Evolutionary conservation across 177 flowering plant species (phyloP).

Genomic region (Vitis hybrid): DNA sequence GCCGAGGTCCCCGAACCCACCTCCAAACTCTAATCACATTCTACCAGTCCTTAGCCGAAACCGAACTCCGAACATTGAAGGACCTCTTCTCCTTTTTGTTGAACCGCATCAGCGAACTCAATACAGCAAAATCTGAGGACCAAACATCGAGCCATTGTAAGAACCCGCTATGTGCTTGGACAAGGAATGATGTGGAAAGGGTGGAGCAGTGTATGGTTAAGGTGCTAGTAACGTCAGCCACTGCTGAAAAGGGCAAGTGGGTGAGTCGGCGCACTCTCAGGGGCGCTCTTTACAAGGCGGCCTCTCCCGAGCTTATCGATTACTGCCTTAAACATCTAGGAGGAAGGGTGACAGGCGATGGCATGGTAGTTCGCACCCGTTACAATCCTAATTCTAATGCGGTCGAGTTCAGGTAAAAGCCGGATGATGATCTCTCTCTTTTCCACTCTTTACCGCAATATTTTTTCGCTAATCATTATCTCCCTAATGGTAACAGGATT

Average conservation of each 20-base stretch:
- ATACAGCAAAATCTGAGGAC: constrained; percentile 13
- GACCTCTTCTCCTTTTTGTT: constrained; percentile 44
- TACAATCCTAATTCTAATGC: constrained; percentile 38
- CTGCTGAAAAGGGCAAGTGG: constrained; percentile 38
- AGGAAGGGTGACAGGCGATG: constrained; percentile 38
- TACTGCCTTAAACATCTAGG: constrained; percentile 58
- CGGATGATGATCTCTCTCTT: too few relatives aligned
- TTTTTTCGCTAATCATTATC: not conserved
- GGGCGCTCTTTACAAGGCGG: constrained; percentile 46
- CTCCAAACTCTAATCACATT: constrained; percentile 11
- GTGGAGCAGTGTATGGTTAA: constrained; percentile 54
- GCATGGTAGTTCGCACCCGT: constrained; percentile 36
- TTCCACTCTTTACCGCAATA: too few relatives aligned
- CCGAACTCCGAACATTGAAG: constrained; percentile 7
- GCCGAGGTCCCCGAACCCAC: not conserved
- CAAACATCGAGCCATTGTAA: constrained; percentile 1
- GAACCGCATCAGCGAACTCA: constrained; percentile 28
- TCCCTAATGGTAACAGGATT: constrained; percentile 33
- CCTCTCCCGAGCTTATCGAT: constrained; percentile 57
- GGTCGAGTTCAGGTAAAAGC: constrained; percentile 53
- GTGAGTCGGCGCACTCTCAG: constrained; percentile 56
- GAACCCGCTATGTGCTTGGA: constrained; percentile 41
- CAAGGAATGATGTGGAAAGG: constrained; percentile 38
- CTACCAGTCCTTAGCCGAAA: constrained; percentile 14
- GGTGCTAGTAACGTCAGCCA: constrained; percentile 40